Evolutionary conservation across 225 moss, liverwort and hornwort genomes (phyloP), one percentile per base, ranked within the genome.

Genomic region (Pseudoscleropodium purum): DNA sequence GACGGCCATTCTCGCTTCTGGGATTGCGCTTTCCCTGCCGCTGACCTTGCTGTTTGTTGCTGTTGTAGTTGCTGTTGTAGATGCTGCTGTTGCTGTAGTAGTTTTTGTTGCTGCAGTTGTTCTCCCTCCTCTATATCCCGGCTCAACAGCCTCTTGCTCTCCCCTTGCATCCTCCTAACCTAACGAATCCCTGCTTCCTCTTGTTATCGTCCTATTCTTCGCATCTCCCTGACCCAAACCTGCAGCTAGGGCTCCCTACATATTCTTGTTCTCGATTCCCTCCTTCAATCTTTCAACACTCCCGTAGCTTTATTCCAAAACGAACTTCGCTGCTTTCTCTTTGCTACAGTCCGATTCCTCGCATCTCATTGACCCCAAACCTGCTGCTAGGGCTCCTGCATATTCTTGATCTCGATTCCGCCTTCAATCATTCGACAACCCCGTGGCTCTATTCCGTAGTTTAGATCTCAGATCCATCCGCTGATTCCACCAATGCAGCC

Each of bases 1-100:
- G 91, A 87, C 27, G 94, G 89, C 92, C 95, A 95, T 91, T 95
- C 95, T 68, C 96, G 94, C 85, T 94, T 94, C 91, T 90, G 93
- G 18, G 61, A 75, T 90, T 84, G 90, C 36, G 65, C 65, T 89
- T 85, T 92, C 49, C 88, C 88, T 83, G 84, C 81, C 34, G 60
- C 91, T 20, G 66, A 31, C 70, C 88, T 91, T 57, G 75, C 62
- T 74, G 51, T 36, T 65, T 88, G 88, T 36, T 88, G 83, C 52
- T 84, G 84, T 21, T 54, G 84, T 21, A 64, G 82, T 34, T 4
- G 62, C 30, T 81, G 61, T 20, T 61, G 61, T 20, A 39, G 81
- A 41, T 65, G 39, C n/a, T 84, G 84, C 63, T 62, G 83, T 18
- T 52, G 68, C 13, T 67, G 83, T 23, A 45, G 65, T 15, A 15